Evolutionary conservation across 2,329 filamentous ascomycete genomes (phyloP).

Genomic region (Rhytidhysteron rufulum): DNA sequence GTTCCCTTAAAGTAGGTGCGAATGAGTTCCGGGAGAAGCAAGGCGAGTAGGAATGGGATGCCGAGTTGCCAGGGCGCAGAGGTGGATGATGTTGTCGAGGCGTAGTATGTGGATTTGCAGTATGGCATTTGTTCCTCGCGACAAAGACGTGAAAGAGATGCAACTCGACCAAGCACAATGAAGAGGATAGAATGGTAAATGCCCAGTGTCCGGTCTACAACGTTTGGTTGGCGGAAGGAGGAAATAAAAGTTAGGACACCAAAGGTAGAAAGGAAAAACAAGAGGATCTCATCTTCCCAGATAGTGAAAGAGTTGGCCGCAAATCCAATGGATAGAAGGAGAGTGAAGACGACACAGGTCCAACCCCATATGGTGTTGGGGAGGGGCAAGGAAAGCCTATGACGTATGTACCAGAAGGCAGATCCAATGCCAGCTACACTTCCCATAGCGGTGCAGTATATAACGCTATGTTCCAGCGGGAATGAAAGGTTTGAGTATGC

Average conservation of each 20-base stretch:
- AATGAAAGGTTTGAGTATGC: constrained; percentile 41
- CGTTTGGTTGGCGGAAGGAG: constrained; percentile 67
- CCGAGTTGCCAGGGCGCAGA: constrained; percentile 85
- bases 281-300: constrained; percentile 92
- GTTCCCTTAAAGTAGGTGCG: constrained; percentile 79
- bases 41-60: constrained; percentile 71
- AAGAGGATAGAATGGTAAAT: constrained; percentile 85
- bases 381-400: constrained; percentile 50
- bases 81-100: constrained; percentile 84
- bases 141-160: constrained; percentile 87
- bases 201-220: constrained; percentile 68
- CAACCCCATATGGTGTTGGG: constrained; percentile 86
- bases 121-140: constrained; percentile 98
- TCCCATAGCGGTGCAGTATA: constrained; percentile 38
- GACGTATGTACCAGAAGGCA: constrained; percentile 39
- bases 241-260: constrained; percentile 70
- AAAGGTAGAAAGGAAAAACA: constrained; percentile 89
- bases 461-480: constrained; percentile 36
- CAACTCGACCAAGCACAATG: constrained; percentile 70
- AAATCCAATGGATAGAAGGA: constrained; percentile 89
- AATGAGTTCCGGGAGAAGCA: constrained; percentile 69
- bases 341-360: constrained; percentile 73
- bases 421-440: constrained; percentile 38
- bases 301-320: constrained; percentile 98
- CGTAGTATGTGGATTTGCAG: constrained; percentile 93